phyloP scores from a whole-genome alignment of 371 early-diverging fungal genomes.

The Rhizopus stolonifer region DNA sequence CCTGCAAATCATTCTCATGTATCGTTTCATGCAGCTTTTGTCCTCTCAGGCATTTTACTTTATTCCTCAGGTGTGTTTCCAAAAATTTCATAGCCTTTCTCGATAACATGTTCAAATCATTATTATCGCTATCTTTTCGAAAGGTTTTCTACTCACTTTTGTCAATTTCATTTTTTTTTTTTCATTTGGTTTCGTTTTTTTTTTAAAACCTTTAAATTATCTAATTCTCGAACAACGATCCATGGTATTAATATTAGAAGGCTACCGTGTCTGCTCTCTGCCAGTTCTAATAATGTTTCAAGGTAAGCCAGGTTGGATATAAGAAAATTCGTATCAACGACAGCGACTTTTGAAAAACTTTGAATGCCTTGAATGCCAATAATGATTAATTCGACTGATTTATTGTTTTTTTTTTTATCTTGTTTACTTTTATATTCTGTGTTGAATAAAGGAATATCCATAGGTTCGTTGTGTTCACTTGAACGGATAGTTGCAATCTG shows the following conservation, averaged over 20 bases:
- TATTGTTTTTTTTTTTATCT: neutral
- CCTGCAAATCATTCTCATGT: conserved; percentile 9
- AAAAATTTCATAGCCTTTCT: conserved; percentile 40
- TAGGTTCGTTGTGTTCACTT: neutral
- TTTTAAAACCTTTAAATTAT: conserved; percentile 42
- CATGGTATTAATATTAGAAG: conserved; percentile 38
- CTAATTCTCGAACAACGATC: conserved; percentile 41
- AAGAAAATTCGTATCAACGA: conserved; percentile 45
- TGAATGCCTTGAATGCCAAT: neutral
- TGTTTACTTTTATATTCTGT: neutral
- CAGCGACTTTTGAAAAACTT: conserved; percentile 18
- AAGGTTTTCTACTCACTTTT: neutral
- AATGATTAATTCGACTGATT: neutral
- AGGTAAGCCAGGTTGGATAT: conserved; percentile 38
- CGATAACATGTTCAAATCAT: conserved; percentile 6
- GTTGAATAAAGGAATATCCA: neutral
- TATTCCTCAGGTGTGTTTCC: conserved; percentile 16
- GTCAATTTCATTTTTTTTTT: neutral
- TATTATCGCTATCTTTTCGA: neutral
- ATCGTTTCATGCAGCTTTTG: conserved; percentile 32
- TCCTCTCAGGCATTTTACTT: conserved; percentile 24
- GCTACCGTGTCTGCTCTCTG: conserved; percentile 23
- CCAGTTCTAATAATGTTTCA: conserved; percentile 18
- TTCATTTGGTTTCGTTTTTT: no score
- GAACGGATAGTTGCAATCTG: conserved; percentile 32